Percentiles rank a stretch among this genome's conserved stretches.
Evolutionary conservation across 164 flowering plant species (phyloP).

Genomic region (Buxus sempervirens): DNA sequence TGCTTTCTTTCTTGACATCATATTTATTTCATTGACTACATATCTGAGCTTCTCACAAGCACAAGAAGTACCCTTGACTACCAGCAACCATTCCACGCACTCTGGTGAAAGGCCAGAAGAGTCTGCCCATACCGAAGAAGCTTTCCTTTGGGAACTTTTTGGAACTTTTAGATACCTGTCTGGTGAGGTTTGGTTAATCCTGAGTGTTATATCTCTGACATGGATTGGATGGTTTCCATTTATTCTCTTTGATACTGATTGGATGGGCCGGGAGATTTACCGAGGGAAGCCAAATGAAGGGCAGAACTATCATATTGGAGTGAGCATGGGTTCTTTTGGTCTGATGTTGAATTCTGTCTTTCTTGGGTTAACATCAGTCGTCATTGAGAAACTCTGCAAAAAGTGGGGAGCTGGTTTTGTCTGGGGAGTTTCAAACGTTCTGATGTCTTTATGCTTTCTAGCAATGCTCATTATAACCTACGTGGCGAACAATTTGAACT

Average conservation of each 20-base stretch:
- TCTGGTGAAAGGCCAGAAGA: slow-evolving; percentile 32
- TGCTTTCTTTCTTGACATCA: slow-evolving; percentile 70
- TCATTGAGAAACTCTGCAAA: slow-evolving; percentile 85
- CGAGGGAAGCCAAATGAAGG: slow-evolving; percentile 83
- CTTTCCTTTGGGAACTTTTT: slow-evolving; percentile 85
- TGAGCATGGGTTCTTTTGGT: slow-evolving; percentile 88
- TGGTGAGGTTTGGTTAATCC: slow-evolving; percentile 59
- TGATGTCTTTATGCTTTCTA: slow-evolving; percentile 77
- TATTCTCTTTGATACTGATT: slow-evolving; percentile 94
- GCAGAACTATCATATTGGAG: slow-evolving; percentile 59
- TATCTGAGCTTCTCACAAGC: slow-evolving; percentile 64
- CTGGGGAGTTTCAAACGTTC: slow-evolving; percentile 84
- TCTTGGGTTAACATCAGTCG: slow-evolving; percentile 79
- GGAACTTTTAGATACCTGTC: slow-evolving; percentile 70
- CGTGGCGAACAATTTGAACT: slow-evolving; percentile 38
- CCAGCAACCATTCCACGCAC: slow-evolving; percentile 17
- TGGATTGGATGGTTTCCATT: slow-evolving; percentile 99
- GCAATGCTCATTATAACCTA: slow-evolving; percentile 62
- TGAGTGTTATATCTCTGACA: slow-evolving; percentile 69
- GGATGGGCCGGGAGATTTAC: slow-evolving; percentile 98
- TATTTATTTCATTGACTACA: slow-evolving; percentile 60
- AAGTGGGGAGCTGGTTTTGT: slow-evolving; percentile 90
- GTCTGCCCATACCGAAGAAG: slow-evolving; percentile 51
- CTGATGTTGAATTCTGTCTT: slow-evolving; percentile 84
- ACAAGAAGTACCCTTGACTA: slow-evolving; percentile 55